Evolutionary conservation across 2,329 filamentous ascomycete genomes (phyloP).

Genomic region (Ophiocordyceps unilateralis): DNA sequence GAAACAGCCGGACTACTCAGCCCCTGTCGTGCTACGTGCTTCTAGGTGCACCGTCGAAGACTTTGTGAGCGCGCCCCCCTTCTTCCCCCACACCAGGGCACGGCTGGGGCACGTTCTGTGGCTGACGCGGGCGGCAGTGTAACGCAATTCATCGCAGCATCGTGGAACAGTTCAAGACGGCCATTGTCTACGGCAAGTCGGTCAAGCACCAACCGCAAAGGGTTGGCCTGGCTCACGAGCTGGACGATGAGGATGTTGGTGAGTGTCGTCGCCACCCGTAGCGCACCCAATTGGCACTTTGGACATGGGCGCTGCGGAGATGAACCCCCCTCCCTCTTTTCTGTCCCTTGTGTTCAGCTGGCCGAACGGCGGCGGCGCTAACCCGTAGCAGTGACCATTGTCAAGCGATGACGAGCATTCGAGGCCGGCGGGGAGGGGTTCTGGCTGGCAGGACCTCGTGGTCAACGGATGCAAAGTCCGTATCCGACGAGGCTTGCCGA

Average conservation of each 20-base stretch:
- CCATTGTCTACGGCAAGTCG: constrained; percentile 92
- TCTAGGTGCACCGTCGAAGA: constrained; percentile 83
- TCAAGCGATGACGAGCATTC: constrained; percentile 40
- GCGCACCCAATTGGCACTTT: neutral
- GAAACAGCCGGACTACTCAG: constrained; percentile 76
- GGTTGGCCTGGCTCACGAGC: constrained; percentile 77
- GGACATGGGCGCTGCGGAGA: neutral
- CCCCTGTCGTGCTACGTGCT: constrained; percentile 76
- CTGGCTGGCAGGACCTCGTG: too few species aligned
- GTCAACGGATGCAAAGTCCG: neutral
- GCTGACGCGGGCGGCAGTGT: constrained; percentile 46
- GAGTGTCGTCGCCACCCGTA: constrained; percentile 18
- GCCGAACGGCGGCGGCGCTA: constrained; percentile 2
- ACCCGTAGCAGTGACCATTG: constrained; percentile 29
- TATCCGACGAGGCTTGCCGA: neutral
- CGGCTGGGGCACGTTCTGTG: neutral
- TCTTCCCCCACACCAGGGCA: too few species aligned
- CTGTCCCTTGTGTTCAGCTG: constrained; percentile 3
- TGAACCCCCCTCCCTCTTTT: neutral
- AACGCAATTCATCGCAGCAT: constrained; percentile 95
- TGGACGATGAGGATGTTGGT: constrained; percentile 96
- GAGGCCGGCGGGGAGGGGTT: constrained; percentile 1
- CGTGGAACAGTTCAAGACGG: constrained; percentile 85
- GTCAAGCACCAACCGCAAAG: constrained; percentile 98
- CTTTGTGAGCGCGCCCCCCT: constrained; percentile 51